Conservation (phyloP, 495 filamentous ascomycete species). For the Aspergillus panamensis region DNA sequence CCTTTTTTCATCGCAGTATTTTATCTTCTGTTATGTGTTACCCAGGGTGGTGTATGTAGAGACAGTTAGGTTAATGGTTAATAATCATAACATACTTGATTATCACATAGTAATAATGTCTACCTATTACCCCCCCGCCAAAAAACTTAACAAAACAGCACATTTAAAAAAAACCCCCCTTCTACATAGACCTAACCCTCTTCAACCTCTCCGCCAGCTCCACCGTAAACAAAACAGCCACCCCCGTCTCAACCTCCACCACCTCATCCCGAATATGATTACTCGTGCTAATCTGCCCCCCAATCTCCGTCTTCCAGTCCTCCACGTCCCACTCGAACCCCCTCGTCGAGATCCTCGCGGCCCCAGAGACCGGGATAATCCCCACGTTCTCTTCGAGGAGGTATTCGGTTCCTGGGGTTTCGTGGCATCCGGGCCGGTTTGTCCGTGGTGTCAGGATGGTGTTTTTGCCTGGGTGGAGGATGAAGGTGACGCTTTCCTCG, state of each 20-base stretch:
- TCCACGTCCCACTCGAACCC: conserved; percentile 89
- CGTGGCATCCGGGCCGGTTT: conserved; percentile 16
- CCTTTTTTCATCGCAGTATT: not conserved
- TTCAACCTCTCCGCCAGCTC: conserved; percentile 56
- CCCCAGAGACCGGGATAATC: conserved; percentile 75
- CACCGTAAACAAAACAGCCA: conserved; percentile 79
- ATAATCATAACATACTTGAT: too few relatives aligned
- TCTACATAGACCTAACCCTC: conserved; percentile 16
- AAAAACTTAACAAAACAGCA: not conserved
- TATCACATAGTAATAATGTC: too few relatives aligned
- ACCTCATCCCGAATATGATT: conserved; percentile 66
- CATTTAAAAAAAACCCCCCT: conserved; percentile 5
- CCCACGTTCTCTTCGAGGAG: conserved; percentile 67
- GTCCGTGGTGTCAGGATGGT: conserved; percentile 58
- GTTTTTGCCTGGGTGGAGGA: conserved; percentile 67
- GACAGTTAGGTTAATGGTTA: too few relatives aligned
- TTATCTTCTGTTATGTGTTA: too few relatives aligned
- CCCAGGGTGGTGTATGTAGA: too few relatives aligned
- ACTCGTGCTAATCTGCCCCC: conserved; percentile 84
- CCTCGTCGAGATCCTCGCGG: conserved; percentile 65
- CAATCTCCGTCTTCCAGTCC: conserved; percentile 77
- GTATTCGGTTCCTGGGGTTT: conserved; percentile 13
- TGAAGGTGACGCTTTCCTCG: conserved; percentile 72
- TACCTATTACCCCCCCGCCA: not conserved
- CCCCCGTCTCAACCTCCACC: conserved; percentile 61